phyloP scores from a whole-genome alignment of 2,329 filamentous ascomycete genomes.

The Mollisia scopiformis region DNA sequence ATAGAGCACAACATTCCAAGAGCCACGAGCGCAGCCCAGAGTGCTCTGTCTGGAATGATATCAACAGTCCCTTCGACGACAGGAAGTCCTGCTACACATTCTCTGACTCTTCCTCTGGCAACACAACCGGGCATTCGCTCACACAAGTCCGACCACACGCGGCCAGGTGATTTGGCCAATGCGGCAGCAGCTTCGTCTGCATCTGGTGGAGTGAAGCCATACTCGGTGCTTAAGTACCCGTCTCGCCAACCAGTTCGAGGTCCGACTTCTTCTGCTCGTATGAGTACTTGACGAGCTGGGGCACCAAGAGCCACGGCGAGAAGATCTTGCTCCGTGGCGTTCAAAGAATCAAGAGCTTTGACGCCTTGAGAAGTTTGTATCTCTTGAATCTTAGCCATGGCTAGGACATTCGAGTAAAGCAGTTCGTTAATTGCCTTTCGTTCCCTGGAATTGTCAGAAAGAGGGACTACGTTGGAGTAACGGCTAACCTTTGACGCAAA shows the following conservation, averaged over 20 bases:
- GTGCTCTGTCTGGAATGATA: conserved; percentile 52
- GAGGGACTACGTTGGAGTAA: conserved; percentile 7
- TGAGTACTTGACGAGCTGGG: conserved; percentile 55
- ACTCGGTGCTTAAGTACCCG: conserved; percentile 53
- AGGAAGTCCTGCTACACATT: conserved; percentile 51
- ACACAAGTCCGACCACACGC: conserved; percentile 58
- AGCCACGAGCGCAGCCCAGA: conserved; percentile 56
- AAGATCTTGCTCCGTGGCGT: conserved; percentile 50
- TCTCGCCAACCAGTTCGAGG: conserved; percentile 54
- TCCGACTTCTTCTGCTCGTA: conserved; percentile 56
- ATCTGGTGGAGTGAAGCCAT: conserved; percentile 55
- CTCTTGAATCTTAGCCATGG: conserved; percentile 46
- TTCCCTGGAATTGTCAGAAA: conserved; percentile 38
- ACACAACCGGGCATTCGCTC: conserved; percentile 57
- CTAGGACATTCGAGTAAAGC: conserved; percentile 28
- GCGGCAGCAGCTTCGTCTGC: conserved; percentile 52
- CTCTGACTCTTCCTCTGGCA: conserved; percentile 51
- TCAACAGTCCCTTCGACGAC: conserved; percentile 52
- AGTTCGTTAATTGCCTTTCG: conserved; percentile 40
- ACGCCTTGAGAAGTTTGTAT: conserved; percentile 47
- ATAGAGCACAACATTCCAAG: conserved; percentile 57
- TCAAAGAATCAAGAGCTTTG: conserved; percentile 52
- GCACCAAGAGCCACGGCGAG: conserved; percentile 56
- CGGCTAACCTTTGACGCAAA: conserved; percentile 44
- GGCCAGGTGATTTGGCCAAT: conserved; percentile 49